Base-by-base conservation (phyloP, 805 yeast species). In the Candida sithepensis region DNA sequence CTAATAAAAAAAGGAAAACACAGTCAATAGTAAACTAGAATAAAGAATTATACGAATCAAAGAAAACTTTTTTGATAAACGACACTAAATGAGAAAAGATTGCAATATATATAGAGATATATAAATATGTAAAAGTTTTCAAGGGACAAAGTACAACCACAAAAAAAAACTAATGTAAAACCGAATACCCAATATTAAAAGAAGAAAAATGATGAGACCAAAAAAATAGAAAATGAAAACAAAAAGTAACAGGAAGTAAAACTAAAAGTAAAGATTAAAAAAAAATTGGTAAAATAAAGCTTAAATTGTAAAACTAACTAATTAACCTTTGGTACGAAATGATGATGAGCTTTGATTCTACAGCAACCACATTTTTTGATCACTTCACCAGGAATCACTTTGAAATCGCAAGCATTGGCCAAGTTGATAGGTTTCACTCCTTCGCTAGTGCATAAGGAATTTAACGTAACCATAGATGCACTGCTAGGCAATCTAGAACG, bases 341-440 rank as follows among this genome's bases (percentile, higher is more conserved):
- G 61, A 18, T 45, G 43, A 39, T 58, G 61, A 14, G 36, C 36
- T 39, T 50, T 56, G 5, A 47, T 47, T 12, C 40, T 47, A 30
- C 59, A 52, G 21, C 41, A 38, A n/a, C 62, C 57, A 38, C 62
- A 58, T 43, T 56, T 61, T 39, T 50, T 55, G 26, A 63, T 61
- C 10, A 54, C 43, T 2, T 55, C 61, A 30, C 51, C 50, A 2
- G 66, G 59, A 16, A 65, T 55, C 28, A 63, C 58, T 26, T 55
- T 52, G 38, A 58, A 45, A 1, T 57, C 52, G 14, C 49, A 54
- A 18, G 49, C 45, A 30, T 56, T 59, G 24, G 53, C 43, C 26
- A 58, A 41, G 21, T 51, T 57, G 44, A 60, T 58, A 4, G 55
- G 53, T 28, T 47, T 54, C 5, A 49, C 7, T 12, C 64, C 64